Evolutionary conservation across 306 rosid species (phyloP), one percentile per base, ranked within the genome.

Genomic region (Quercus glauca): DNA sequence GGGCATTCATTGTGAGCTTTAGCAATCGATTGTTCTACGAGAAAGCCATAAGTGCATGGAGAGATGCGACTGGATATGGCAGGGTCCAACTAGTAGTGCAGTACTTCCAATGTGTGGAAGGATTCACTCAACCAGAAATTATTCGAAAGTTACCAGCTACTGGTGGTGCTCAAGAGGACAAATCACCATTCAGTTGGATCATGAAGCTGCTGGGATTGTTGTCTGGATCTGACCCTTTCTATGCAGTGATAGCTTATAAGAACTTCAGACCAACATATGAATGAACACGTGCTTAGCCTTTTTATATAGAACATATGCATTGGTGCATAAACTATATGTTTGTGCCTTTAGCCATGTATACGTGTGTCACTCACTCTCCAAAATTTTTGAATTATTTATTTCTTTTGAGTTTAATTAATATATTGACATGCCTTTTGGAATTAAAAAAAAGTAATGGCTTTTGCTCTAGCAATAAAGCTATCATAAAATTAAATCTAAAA

Each of bases 1-100:
- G 97, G 55, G 87, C 88, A 51, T 92, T 94, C 82, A 84, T 94
- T 14, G 91, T 92, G 86, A 92, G 97, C 76, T 94, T 94, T 60
- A 94, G 98, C 83, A 90, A 92, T 78, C 85, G 96, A 79, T 81
- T 94, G 93, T 94, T 94, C 80, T 92, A 92, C 67, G 98, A 89
- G 85, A 94, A 92, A 85, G 98, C 94, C 64, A 81, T 88, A 76
- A 83, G 83, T 56, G 90, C 89, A 43, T 92, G 98, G 98, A 87
- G 96, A 71, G 98, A 92, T 35, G 96, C 89, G 17, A 90, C 73
- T 23, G 93, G 78, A 10, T 92, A 90, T 71, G 89, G 97, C 65
- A 85, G 97, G 78, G 86, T 86, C 14, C 92, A 82, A 68, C 80
- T 92, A 74, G 98, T 92, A 52, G 89, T 92, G 79, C 97, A 92